Percentiles rank a stretch among this genome's conserved stretches.
Conservation (phyloP, 768 basidiomycete genomes). For the Russula sp. region DNA sequence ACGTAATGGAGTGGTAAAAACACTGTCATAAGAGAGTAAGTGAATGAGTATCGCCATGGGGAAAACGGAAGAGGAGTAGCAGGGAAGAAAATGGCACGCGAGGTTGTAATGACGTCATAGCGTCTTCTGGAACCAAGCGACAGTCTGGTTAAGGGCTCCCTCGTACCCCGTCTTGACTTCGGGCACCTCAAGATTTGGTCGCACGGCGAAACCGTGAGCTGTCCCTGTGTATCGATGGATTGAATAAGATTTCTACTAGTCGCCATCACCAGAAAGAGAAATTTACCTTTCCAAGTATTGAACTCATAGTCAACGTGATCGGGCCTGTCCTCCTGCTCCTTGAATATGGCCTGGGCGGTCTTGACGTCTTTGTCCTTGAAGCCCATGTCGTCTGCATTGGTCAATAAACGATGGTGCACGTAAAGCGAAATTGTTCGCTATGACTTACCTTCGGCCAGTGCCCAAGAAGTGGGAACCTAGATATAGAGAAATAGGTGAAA, state of each 20-base stretch:
- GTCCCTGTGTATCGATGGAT: constrained; percentile 34
- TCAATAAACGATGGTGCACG: neutral
- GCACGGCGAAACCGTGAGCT: constrained; percentile 43
- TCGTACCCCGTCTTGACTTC: constrained; percentile 43
- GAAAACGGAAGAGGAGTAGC: neutral
- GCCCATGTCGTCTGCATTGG: constrained; percentile 31
- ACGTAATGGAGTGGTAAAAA: neutral
- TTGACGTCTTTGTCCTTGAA: constrained; percentile 29
- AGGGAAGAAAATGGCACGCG: neutral
- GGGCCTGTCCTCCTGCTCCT: constrained; percentile 28
- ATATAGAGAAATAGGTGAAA: constrained; percentile 15
- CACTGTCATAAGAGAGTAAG: neutral
- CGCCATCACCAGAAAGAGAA: neutral
- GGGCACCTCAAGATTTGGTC: constrained; percentile 39
- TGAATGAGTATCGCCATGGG: neutral
- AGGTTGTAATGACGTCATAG: constrained; percentile 19
- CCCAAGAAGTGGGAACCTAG: constrained; percentile 30
- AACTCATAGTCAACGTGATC: constrained; percentile 34
- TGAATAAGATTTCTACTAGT: constrained; percentile 1
- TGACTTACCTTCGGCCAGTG: constrained; percentile 35
- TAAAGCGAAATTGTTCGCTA: neutral
- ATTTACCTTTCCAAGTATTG: constrained; percentile 33
- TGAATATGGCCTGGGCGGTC: constrained; percentile 31
- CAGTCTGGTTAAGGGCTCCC: constrained; percentile 37
- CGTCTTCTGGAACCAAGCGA: constrained; percentile 40